These are phyloP conservation scores for Phellopilus nigrolimitatus DNA, from an alignment of 1,284 basidiomycete species.

Conservation along the genomic window DNA sequence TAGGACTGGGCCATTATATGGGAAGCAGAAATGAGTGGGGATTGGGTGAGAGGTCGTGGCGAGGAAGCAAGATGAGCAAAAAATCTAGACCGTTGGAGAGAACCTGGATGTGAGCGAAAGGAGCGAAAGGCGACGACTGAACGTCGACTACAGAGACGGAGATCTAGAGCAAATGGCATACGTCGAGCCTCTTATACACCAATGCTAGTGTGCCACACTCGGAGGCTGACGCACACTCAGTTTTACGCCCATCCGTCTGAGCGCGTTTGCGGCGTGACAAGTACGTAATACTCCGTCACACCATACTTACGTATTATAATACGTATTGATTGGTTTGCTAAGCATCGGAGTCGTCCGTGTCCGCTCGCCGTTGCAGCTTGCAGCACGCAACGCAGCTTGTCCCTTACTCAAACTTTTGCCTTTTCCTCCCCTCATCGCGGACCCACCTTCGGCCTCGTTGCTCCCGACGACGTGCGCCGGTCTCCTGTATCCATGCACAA, in stretches of 20 bases:
- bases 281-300: no score
- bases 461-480: not conserved
- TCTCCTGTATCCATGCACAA: not conserved
- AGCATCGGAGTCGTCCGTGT: no score
- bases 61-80: conserved; percentile 10
- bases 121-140: conserved; percentile 11
- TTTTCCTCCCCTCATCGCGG: not conserved
- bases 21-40: not conserved
- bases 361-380: no score
- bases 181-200: not conserved
- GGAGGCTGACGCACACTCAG: no score
- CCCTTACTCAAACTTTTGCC: not conserved
- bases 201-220: no score
- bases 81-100: conserved; percentile 3
- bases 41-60: not conserved
- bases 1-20: conserved; percentile 32
- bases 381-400: not conserved
- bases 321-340: no score
- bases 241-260: no score
- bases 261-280: no score
- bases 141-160: conserved; percentile 8
- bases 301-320: no score
- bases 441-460: not conserved
- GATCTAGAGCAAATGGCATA: conserved; percentile 3
- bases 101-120: not conserved